Base-by-base conservation (phyloP, 352 stramenopile genomes). In the Pythium scleroteichum region DNA sequence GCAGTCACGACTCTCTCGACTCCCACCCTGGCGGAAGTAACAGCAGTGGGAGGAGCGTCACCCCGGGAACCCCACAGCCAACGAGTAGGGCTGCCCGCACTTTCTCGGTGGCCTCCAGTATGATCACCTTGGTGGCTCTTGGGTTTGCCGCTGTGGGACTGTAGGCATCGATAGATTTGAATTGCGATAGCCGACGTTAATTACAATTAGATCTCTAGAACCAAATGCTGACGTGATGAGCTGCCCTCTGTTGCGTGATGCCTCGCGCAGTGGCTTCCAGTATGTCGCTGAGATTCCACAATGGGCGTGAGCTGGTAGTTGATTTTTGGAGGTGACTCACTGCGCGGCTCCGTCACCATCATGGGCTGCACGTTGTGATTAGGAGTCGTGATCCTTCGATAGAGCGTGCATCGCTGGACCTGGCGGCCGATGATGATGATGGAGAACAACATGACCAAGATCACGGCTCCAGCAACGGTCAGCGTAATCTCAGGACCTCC, bases 1-100 rank as follows among this genome's bases (percentile, higher is more conserved):
- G 42, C 59, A 17, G 42, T 14, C 42, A 38, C 12, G 17, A 65
- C 67, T 22, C 72, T 80, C 29, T 35, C 29, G 29, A 35, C 29
- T 35, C 29, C 29, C 10, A 10, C 29, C 29, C 29, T 35, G 29
- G 29, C 10, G 29, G 29, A 35, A 35, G 29, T 10, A 35, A 35
- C 5, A 35, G 29, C 29, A 35, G 29, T 10, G 29, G 29, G 5
- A 10, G 29, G 5, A 35, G 29, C 29, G 10, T 10, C 5, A 35
- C 29, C 10, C 29, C 29, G 5, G 29, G 29, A 10, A 10, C 29
- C 10, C 29, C 29, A 10, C 5, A 5, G 29, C 29, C 29, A 35
- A 35, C 29, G 5, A 35, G 29, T 10, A 10, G 5, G 10, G 29
- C 29, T 10, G 29, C 5, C 10, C 5, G 29, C 10, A 10, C 10